Evolutionary conservation across 768 basidiomycete genomes (phyloP), one percentile per base, ranked within the genome.

Genomic region (Tylopilus vinaceipallidus): DNA sequence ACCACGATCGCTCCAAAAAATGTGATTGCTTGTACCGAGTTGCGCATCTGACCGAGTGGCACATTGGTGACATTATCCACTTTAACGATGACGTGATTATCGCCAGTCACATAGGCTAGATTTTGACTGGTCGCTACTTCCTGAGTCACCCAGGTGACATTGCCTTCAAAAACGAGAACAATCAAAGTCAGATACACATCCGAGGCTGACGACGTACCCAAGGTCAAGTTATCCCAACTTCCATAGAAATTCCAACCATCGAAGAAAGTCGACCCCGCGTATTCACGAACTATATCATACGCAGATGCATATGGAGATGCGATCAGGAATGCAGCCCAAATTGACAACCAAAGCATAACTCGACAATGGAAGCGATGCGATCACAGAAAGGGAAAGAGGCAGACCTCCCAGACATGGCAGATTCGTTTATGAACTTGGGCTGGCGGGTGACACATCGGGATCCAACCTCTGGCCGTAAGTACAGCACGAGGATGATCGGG

Each of bases 11-110:
- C n/a, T n/a, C 40, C n/a, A 16, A 22, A 6, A 33, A 24, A 23
- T 20, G 37, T 36, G 9, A 3, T 9, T 1, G 17, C n/a, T 3
- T 46, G 2, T 50, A 89, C 87, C 24, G 87, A 77, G 55, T 83
- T 79, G 35, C 88, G 71, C 53, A 80, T 75, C 37, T 79, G 59
- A 47, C 76, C 75, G 22, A 63, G 66, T 14, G 72, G 66, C 1
- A 89, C 76, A 38, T 74, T 74, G 11, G 80, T 81, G 8, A 69
- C 67, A 60, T 89, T 88, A 72, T 91, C 89, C 6, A 91, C 88
- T 58, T 77, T 82, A 42, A 93, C 71, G 53, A 93, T 75, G 6
- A 82, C 84, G 47, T 84, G 80, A 7, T 86, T 82, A 1, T 75
- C 75, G 36, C 58, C 58, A 54, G 86, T 83, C 55, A 87, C 63